These are phyloP conservation scores for Petrea volubilis DNA, from an alignment of 257 asterid species.

Conservation along the genomic window DNA sequence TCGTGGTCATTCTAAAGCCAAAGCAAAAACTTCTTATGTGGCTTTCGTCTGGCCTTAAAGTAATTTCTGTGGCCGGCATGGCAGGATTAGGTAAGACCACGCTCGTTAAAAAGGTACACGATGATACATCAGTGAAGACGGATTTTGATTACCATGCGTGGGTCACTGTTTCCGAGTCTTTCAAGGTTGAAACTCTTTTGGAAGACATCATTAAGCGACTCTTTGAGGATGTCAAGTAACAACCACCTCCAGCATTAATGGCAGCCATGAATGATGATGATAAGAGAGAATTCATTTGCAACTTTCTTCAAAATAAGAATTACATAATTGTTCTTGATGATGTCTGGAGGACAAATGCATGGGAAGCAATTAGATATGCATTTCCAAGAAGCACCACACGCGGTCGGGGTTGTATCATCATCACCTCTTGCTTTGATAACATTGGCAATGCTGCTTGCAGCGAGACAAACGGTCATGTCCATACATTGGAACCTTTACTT, in stretches of 20 bases:
- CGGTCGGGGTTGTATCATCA: neutral
- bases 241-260: neutral
- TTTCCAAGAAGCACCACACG: neutral
- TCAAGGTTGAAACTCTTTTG: neutral
- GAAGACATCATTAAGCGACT: neutral
- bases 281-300: neutral
- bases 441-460: neutral
- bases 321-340: constrained; percentile 40
- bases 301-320: constrained; percentile 6
- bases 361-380: neutral
- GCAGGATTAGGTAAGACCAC: neutral
- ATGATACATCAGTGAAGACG: neutral
- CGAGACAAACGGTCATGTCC: constrained; percentile 9
- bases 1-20: neutral
- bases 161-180: too few relatives aligned
- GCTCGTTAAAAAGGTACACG: neutral
- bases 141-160: too few relatives aligned
- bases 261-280: neutral
- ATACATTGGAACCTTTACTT: constrained; percentile 15
- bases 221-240: neutral
- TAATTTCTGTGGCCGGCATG: neutral
- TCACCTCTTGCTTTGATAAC: neutral
- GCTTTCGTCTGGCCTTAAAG: neutral
- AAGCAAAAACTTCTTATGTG: neutral
- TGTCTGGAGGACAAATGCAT: constrained; percentile 18